Percentiles rank a stretch among this genome's conserved stretches.
Conservation (phyloP, 192 early-diverging fungal species). For the Rhizoclosmatium sp. region DNA sequence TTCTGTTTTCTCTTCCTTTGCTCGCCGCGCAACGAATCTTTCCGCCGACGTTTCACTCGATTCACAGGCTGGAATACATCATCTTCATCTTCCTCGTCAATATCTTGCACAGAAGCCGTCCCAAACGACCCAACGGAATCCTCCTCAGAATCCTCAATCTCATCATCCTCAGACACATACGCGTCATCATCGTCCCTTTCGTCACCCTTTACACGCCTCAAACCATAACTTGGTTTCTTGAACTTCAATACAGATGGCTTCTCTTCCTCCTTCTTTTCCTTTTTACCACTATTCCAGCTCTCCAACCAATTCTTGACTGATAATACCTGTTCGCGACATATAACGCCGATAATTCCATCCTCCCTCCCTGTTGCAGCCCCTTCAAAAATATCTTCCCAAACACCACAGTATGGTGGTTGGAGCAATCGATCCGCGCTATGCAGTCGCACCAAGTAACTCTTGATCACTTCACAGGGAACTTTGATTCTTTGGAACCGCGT, state of each 20-base stretch:
- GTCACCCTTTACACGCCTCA: neutral
- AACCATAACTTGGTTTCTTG: neutral
- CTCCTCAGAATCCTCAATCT: conserved; percentile 25
- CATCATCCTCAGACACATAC: neutral
- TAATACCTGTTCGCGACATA: no score
- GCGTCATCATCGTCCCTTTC: conserved; percentile 21
- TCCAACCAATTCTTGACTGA: neutral
- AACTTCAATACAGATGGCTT: neutral
- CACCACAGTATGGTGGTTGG: neutral
- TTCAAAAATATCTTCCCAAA: conserved; percentile 1
- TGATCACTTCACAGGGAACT: neutral
- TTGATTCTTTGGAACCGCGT: neutral
- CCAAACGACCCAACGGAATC: neutral
- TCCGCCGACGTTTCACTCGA: neutral
- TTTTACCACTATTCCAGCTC: neutral
- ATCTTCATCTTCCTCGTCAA: conserved; percentile 15
- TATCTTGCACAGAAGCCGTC: neutral
- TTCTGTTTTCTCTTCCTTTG: neutral
- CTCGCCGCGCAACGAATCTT: neutral
- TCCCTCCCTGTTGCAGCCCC: neutral
- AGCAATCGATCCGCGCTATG: neutral
- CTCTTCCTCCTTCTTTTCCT: neutral
- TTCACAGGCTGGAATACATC: conserved; percentile 24
- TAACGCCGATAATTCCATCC: no score
- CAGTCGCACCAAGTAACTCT: neutral